Evolutionary conservation across 257 asterid species (phyloP).

Genomic region (Lavandula angustifolia): DNA sequence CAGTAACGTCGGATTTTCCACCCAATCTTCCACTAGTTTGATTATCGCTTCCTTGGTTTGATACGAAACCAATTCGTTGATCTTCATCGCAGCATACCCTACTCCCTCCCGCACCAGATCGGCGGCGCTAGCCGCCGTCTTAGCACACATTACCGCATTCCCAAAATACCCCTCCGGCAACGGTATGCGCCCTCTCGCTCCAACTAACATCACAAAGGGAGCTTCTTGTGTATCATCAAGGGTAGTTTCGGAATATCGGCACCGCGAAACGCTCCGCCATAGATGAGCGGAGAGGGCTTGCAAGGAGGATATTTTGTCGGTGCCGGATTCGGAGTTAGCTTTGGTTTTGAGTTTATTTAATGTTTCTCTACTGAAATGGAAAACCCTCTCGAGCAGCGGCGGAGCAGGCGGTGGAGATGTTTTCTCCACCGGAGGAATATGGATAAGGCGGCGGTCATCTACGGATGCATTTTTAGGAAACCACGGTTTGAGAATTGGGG

Average conservation of each 20-base stretch:
- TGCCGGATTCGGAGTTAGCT: conserved; percentile 38
- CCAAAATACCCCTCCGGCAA: conserved; percentile 44
- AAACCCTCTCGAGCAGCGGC: conserved; percentile 30
- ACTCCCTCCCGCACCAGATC: conserved; percentile 30
- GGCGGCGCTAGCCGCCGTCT: not conserved
- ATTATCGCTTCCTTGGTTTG: conserved; percentile 27
- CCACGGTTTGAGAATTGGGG: conserved; percentile 38
- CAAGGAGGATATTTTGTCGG: conserved; percentile 37
- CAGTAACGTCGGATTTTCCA: conserved; percentile 17
- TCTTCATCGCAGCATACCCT: conserved; percentile 36
- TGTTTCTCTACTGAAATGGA: conserved; percentile 37
- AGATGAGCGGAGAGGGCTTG: conserved; percentile 49
- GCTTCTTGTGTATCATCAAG: not conserved
- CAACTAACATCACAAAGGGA: not conserved
- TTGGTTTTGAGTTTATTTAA: conserved; percentile 34
- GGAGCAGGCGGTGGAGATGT: not conserved
- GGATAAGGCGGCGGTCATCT: conserved; percentile 8
- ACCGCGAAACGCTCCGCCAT: conserved; percentile 38
- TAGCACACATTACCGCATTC: conserved; percentile 16
- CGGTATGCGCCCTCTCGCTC: conserved; percentile 25
- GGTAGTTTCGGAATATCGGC: not conserved
- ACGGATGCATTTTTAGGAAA: not conserved
- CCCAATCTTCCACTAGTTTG: conserved; percentile 33
- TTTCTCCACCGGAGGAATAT: conserved; percentile 27
- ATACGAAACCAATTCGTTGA: conserved; percentile 30